Conservation (phyloP, 345 rosid species). For the Hypericum androsaemum region DNA sequence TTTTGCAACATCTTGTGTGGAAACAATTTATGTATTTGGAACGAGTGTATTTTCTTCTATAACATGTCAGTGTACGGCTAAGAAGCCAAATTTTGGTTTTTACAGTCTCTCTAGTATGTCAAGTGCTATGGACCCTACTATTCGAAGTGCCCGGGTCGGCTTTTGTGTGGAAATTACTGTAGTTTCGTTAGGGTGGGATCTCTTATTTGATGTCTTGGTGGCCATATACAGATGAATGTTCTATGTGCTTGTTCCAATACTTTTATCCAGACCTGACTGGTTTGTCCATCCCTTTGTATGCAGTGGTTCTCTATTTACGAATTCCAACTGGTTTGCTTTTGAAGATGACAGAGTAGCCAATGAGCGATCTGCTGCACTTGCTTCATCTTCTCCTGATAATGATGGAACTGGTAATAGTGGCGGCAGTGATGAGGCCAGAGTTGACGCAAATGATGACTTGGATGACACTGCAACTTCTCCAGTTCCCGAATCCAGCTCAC, state of each 20-base stretch:
- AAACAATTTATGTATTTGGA: no score
- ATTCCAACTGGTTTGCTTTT: constrained; percentile 89
- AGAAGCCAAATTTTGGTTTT: no score
- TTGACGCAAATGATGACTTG: constrained; percentile 39
- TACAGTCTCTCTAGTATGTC: no score
- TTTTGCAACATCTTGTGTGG: no score
- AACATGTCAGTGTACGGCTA: no score
- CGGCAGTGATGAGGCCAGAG: constrained; percentile 29
- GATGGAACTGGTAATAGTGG: constrained; percentile 31
- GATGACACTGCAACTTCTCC: constrained; percentile 40
- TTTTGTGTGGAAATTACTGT: no score
- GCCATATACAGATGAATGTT: no score
- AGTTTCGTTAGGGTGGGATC: no score
- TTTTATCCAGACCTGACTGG: constrained; percentile 1
- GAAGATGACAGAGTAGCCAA: constrained; percentile 54
- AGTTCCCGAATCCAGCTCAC: constrained; percentile 26
- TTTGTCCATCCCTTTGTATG: constrained; percentile 7
- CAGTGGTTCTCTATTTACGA: constrained; percentile 74
- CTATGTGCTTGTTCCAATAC: neutral
- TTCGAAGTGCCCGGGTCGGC: no score
- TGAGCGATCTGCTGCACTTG: constrained; percentile 40
- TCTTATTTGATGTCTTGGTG: no score
- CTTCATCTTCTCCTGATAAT: constrained; percentile 54
- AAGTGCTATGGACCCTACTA: no score
- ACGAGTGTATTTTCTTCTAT: no score